These are phyloP conservation scores for Theileria equi DNA, from an alignment of 169 alveolate genomes.

Conservation along the genomic window DNA sequence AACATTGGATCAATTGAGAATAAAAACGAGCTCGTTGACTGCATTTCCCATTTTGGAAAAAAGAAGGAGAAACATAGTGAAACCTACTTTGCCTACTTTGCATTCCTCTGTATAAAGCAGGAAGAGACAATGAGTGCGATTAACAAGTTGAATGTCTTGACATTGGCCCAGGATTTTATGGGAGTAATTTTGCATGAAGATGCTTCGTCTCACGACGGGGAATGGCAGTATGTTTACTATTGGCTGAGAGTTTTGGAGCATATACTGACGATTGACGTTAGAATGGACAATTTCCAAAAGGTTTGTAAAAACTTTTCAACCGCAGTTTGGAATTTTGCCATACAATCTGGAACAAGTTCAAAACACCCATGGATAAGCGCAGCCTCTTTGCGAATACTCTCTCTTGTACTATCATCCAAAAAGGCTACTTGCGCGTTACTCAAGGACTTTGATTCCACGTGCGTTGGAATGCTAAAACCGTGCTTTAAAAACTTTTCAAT, in stretches of 20 bases:
- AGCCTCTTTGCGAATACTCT: constrained; percentile 33
- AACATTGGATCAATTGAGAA: constrained; percentile 16
- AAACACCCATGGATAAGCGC: constrained; percentile 60
- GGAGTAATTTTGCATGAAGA: too few relatives aligned
- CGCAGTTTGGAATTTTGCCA: constrained; percentile 22
- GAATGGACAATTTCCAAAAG: too few relatives aligned
- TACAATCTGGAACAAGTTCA: constrained; percentile 8
- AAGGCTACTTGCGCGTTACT: not conserved
- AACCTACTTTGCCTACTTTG: constrained; percentile 36
- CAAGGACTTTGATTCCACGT: not conserved
- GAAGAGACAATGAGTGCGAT: constrained; percentile 31
- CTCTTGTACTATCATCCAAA: constrained; percentile 9
- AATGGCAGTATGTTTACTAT: constrained; percentile 47
- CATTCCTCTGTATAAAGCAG: constrained; percentile 24
- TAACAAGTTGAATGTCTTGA: constrained; percentile 17
- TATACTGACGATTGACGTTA: not conserved
- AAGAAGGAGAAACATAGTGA: constrained; percentile 18
- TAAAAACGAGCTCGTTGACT: constrained; percentile 41
- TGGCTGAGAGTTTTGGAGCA: constrained; percentile 46
- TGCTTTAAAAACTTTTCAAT: constrained; percentile 30
- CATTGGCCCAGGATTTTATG: not conserved
- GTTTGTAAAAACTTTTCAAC: not conserved
- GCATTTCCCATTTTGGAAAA: constrained; percentile 36
- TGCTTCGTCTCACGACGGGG: too few relatives aligned
- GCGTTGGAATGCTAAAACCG: constrained; percentile 6